Percentiles rank a stretch among this genome's conserved stretches.
These are phyloP conservation scores for Tothia fuscella DNA, from an alignment of 2,329 filamentous ascomycete genomes.

Conservation along the genomic window DNA sequence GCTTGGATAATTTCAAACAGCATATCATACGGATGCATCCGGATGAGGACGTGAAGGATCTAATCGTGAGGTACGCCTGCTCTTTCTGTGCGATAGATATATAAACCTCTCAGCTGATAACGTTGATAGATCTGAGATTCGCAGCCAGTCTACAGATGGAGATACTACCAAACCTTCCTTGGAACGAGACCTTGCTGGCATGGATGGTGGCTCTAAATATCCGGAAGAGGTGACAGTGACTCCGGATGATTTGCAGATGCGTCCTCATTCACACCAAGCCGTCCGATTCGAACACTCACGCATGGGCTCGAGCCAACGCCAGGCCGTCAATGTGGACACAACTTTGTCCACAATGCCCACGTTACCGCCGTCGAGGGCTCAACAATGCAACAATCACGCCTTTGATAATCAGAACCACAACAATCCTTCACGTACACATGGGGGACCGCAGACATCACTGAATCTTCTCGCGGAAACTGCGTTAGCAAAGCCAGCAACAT, in stretches of 20 bases:
- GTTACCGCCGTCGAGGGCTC: too few species aligned
- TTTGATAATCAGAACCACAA: too few species aligned
- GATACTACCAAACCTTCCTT: background rate
- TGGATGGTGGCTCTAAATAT: background rate
- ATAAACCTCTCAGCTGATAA: background rate
- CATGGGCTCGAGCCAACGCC: too few species aligned
- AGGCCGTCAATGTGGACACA: too few species aligned
- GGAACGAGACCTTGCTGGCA: background rate
- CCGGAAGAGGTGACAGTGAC: background rate
- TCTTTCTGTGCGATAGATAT: background rate
- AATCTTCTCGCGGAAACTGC: too few species aligned
- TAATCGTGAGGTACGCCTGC: slow-evolving; percentile 36
- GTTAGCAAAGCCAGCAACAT: too few species aligned
- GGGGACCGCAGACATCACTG: too few species aligned
- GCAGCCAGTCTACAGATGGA: slow-evolving; percentile 1
- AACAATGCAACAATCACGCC: too few species aligned
- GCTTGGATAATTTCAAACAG: slow-evolving; percentile 75
- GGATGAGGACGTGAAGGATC: slow-evolving; percentile 29
- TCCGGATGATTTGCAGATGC: background rate
- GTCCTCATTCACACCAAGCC: too few species aligned
- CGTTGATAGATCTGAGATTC: background rate
- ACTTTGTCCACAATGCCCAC: too few species aligned
- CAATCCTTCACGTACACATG: too few species aligned
- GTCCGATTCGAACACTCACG: too few species aligned
- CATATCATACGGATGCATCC: slow-evolving; percentile 62